A percentile compares a stretch with the other conserved stretches of the same genome.
phyloP scores from a whole-genome alignment of 495 filamentous ascomycete species.

The Baudoinia panamericana region DNA sequence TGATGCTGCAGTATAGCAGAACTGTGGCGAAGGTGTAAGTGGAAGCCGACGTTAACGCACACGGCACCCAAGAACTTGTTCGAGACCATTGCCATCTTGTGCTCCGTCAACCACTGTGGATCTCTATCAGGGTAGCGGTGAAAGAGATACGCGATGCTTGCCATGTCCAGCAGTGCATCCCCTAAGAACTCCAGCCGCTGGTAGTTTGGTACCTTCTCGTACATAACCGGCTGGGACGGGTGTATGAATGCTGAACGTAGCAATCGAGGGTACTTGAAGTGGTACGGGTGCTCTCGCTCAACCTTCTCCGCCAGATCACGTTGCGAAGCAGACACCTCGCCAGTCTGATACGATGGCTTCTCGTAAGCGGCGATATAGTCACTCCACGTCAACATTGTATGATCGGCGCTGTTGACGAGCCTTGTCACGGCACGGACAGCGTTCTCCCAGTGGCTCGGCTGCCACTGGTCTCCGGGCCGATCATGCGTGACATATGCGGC shows the following conservation, averaged over 20 bases:
- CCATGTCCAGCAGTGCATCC: constrained; percentile 82
- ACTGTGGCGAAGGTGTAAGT: constrained; percentile 57
- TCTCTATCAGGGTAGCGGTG: constrained; percentile 61
- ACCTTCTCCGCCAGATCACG: constrained; percentile 54
- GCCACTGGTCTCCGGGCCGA: constrained; percentile 24
- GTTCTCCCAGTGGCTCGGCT: constrained; percentile 51
- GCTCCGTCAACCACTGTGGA: constrained; percentile 95
- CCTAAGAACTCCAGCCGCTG: constrained; percentile 90
- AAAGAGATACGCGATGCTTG: constrained; percentile 69
- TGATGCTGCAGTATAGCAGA: constrained; percentile 44
- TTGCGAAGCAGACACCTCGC: constrained; percentile 45
- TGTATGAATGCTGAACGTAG: constrained; percentile 80
- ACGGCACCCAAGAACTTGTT: constrained; percentile 87
- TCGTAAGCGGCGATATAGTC: constrained; percentile 64
- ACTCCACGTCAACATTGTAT: constrained; percentile 50
- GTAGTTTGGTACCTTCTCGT: constrained; percentile 72
- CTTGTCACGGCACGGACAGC: constrained; percentile 73
- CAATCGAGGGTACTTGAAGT: constrained; percentile 66
- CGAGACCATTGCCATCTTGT: constrained; percentile 97
- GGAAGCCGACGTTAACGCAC: constrained; percentile 61
- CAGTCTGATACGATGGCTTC: constrained; percentile 58
- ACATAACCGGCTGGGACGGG: constrained; percentile 60
- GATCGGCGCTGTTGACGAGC: constrained; percentile 54
- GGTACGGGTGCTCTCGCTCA: constrained; percentile 54
- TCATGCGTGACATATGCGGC: constrained; percentile 62